phyloP scores from a whole-genome alignment of 225 moss, liverwort and hornwort species.

The Neckera pumila region DNA sequence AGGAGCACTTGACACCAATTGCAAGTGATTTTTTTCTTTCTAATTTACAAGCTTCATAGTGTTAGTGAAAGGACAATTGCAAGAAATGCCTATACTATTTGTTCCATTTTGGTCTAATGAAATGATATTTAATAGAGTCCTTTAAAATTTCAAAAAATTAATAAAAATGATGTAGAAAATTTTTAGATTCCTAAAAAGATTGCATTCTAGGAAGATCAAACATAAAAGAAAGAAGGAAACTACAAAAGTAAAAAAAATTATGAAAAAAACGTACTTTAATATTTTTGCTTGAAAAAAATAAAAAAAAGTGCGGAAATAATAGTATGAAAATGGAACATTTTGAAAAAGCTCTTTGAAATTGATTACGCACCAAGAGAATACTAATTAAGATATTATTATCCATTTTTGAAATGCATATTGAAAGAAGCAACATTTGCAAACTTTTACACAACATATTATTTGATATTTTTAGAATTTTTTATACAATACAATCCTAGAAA shows the following conservation, averaged over 20 bases:
- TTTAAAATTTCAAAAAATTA: background rate
- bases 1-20: background rate
- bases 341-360: background rate
- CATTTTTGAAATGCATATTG: background rate
- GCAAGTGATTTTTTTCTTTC: background rate
- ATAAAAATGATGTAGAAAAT: too few species aligned
- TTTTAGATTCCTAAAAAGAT: background rate
- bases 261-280: background rate
- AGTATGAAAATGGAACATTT: background rate
- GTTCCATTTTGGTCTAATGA: background rate
- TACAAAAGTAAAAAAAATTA: background rate
- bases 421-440: background rate
- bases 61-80: background rate
- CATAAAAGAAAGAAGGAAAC: background rate
- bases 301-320: rapidly evolving
- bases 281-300: background rate
- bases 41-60: background rate
- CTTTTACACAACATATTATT: background rate
- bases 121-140: background rate
- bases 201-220: background rate
- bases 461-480: background rate
- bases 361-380: background rate
- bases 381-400: background rate
- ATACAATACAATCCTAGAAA: background rate
- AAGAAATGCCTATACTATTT: background rate